phyloP scores from a whole-genome alignment of 257 asterid genomes.

The Solanum appendiculatum region DNA sequence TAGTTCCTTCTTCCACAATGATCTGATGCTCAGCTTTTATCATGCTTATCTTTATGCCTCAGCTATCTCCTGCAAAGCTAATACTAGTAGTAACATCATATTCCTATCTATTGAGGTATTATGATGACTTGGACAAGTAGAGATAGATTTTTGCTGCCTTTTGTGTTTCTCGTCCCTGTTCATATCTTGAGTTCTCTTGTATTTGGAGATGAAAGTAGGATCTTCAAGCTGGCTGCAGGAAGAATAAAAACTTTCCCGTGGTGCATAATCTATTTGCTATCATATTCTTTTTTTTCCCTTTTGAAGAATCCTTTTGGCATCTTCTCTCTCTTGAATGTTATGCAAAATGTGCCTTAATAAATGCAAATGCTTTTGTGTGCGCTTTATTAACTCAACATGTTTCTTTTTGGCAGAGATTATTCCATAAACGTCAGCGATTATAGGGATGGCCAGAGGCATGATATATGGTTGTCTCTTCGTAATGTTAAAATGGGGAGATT shows the following conservation, averaged over 20 bases:
- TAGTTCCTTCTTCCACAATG: not conserved
- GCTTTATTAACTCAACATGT: not conserved
- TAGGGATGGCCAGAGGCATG: conserved; percentile 77
- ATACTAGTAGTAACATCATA: not conserved
- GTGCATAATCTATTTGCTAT: not conserved
- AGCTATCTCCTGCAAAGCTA: not conserved
- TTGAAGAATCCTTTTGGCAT: not conserved
- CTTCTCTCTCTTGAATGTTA: not conserved
- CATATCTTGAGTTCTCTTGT: not conserved
- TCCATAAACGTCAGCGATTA: conserved; percentile 44
- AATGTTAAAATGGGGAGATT: conserved; percentile 73
- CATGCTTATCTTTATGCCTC: not conserved
- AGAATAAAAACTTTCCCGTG: not conserved
- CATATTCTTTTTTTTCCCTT: not conserved
- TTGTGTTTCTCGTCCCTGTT: not conserved
- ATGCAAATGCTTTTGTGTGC: not conserved
- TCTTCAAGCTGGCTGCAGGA: not conserved
- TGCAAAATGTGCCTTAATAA: not conserved
- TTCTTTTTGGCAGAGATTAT: conserved; percentile 44
- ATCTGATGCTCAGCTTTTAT: not conserved
- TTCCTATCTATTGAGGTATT: not conserved
- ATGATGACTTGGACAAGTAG: not conserved
- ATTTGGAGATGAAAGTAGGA: not conserved
- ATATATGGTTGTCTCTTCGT: conserved; percentile 84
- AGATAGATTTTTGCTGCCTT: not conserved